Base-by-base conservation (phyloP, 2,329 filamentous ascomycete species). In the Neonectria magnoliae region DNA sequence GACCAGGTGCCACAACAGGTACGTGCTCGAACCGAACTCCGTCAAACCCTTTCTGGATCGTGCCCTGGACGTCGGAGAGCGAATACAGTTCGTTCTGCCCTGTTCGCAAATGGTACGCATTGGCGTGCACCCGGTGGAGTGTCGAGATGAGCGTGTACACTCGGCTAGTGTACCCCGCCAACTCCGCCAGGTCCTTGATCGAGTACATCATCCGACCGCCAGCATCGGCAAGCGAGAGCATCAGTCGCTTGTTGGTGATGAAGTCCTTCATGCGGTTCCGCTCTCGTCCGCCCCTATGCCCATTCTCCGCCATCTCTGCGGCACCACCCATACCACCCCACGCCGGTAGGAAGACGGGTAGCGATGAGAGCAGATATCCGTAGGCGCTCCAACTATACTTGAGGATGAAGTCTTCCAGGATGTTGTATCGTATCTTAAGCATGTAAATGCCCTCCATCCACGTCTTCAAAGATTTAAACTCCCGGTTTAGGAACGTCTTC, bases 391-490 rank as follows among this genome's bases (percentile, higher is more conserved):
- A 99, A 69, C 93, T 96, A 77, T 99, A 99, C 78, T 99, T 99
- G 64, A 99, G 83, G 53, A 99, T 93, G 75, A 99, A 97, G 77
- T 99, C 96, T 77, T 99, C 96, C 0, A 99, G 89, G 83, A 99
- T 99, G 77, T 98, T 99, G 83, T 99, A 99, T 16, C 94, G 91
- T 70, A 99, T 97, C 80, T 98, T 98, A 70, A 98, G 89, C 79
- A 94, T 94, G 81, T 99, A 99, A 69, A 99, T 98, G 48, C 93
- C 91, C 78, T 99, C 96, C 95, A 99, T 98, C 93, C 94, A 98
- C 68, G 88, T 91, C 79, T 96, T 96, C 29, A 99, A 84, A 51
- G 95, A 96, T 77, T 91, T 93, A 83, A 98, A 99, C 72, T 97
- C 94, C 75, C 90, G 91, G 74, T 97, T 93, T 10, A 99, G 84